A percentile compares a stretch with the other conserved stretches of the same genome.
phyloP scores from a whole-genome alignment of 2,329 filamentous ascomycete species.

The Xylaria sp. region DNA sequence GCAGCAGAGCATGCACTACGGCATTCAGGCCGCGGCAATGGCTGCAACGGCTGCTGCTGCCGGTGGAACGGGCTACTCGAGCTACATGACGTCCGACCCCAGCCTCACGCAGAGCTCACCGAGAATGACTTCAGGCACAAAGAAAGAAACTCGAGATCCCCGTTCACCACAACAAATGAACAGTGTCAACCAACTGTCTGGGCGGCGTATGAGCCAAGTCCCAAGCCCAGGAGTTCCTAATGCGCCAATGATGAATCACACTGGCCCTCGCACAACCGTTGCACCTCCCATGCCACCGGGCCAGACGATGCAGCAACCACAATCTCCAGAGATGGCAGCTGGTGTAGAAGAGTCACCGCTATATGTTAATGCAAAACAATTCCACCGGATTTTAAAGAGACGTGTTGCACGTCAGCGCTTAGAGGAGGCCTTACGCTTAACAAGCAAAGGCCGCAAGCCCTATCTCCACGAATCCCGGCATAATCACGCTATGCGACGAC shows the following conservation, averaged over 20 bases:
- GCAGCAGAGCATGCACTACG: slow-evolving; percentile 79
- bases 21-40: slow-evolving; percentile 89
- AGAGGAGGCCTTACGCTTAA: slow-evolving; percentile 89
- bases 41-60: slow-evolving; percentile 89
- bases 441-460: slow-evolving; percentile 93
- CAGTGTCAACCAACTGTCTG: slow-evolving; percentile 63
- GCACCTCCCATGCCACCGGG: slow-evolving; percentile 64
- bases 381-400: slow-evolving; percentile 94
- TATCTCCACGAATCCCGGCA: slow-evolving; percentile 97
- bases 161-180: slow-evolving; percentile 78
- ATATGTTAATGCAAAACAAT: slow-evolving; percentile 98
- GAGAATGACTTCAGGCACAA: slow-evolving; percentile 70
- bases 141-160: slow-evolving; percentile 73
- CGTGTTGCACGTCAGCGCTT: slow-evolving; percentile 91
- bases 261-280: slow-evolving; percentile 55
- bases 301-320: slow-evolving; percentile 70
- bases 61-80: slow-evolving; percentile 70
- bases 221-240: slow-evolving; percentile 76
- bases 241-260: slow-evolving; percentile 77
- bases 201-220: slow-evolving; percentile 76
- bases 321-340: slow-evolving; percentile 80
- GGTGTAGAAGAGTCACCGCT: slow-evolving; percentile 86
- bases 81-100: slow-evolving; percentile 74
- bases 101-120: slow-evolving; percentile 75
- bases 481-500: slow-evolving; percentile 96